Evolutionary conservation across 1,139 yeast species (phyloP), one percentile per base, ranked within the genome.

Genomic region (Spencermartinsiella ligniputridi): DNA sequence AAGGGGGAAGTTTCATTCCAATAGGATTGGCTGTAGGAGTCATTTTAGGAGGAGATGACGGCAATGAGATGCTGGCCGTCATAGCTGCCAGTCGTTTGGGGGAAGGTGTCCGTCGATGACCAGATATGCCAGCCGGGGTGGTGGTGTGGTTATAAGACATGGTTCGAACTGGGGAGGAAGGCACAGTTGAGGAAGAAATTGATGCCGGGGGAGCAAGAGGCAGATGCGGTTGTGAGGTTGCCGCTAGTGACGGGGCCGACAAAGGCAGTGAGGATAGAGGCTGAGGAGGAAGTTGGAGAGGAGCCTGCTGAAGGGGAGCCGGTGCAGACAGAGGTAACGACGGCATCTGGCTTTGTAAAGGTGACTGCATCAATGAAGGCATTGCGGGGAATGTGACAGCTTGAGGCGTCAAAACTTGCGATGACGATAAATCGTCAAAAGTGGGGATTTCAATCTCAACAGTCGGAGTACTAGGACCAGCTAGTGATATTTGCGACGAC

Each of bases 381-480:
- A 39, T n/a, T 38, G 20, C 20, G 30, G 35, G 22, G 29, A 25
- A 3, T 52, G 40, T 9, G 37, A 18, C 2, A 42, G 44, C 20
- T 44, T 20, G 32, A 41, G 43, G 37, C n/a, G 15, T 27, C 32
- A 27, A n/a, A 27, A 32, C 37, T 16, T 34, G 37, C n/a, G 42
- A 33, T 3, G 59, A 62, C 1, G 59, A 55, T 42, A 71, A 51
- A 29, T 68, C 71, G 48, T 72, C 63, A 42, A 62, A 52, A 11
- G 61, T 76, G 4, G 84, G 84, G 40, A 79, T 79, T 54, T 78
- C 83, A 49, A 78, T 78, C 50, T 79, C 79, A 16, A 74, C 69
- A 2, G 71, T 58, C 3, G 58, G 51, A 16, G 49, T 39, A 21
- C 42, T 51, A 3, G 62, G 56, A 30, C 66, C 47, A 3, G 66